Conservation (phyloP, 2,329 filamentous ascomycete species). For the Dactylellina leptospora region DNA sequence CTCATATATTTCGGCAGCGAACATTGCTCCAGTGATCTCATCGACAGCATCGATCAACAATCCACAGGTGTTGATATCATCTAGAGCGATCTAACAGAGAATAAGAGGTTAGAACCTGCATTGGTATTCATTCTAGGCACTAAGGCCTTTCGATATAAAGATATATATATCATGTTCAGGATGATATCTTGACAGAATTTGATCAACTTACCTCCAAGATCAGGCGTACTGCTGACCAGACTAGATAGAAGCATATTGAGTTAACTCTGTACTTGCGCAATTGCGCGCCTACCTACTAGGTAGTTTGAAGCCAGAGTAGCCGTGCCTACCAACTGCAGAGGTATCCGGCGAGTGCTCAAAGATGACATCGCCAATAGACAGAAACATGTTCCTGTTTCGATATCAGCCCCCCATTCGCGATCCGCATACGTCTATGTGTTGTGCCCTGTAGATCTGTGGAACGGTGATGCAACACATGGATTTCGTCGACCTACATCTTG, state of each 20-base stretch:
- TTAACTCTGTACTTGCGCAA: no score
- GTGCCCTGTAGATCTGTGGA: not conserved
- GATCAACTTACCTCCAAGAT: constrained; percentile 46
- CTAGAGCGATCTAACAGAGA: constrained; percentile 31
- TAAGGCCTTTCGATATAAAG: no score
- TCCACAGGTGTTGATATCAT: constrained; percentile 46
- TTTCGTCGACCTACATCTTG: constrained; percentile 26
- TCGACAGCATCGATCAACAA: constrained; percentile 46
- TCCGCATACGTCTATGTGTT: not conserved
- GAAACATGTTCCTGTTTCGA: constrained; percentile 18
- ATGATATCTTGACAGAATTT: no score
- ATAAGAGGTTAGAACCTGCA: no score
- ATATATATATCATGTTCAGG: no score
- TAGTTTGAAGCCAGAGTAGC: no score
- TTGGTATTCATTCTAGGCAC: no score
- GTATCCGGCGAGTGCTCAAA: constrained; percentile 48
- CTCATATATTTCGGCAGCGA: constrained; percentile 46
- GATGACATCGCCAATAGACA: constrained; percentile 42
- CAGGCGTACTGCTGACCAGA: constrained; percentile 46
- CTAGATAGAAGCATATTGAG: not conserved
- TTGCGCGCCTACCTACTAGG: no score
- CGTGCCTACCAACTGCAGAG: constrained; percentile 12
- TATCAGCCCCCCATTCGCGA: not conserved
- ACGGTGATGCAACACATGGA: not conserved
- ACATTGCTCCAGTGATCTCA: constrained; percentile 42